A percentile compares a stretch with the other conserved stretches of the same genome.
Conservation (phyloP, 2,329 filamentous ascomycete genomes). For the Colletotrichum euphorbiae region DNA sequence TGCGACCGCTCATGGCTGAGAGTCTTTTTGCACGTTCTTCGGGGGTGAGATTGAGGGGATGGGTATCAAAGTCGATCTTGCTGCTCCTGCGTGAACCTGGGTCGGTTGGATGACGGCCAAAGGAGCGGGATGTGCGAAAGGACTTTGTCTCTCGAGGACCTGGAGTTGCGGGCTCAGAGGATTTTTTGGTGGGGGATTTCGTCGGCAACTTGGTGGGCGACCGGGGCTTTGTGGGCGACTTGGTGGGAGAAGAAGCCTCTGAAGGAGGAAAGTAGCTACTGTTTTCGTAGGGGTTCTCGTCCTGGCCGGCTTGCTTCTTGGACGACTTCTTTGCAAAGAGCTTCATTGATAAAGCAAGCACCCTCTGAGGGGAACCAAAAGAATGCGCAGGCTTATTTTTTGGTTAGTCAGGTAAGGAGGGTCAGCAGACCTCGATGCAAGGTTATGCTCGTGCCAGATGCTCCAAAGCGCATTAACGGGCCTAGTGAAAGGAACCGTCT, state of each 20-base stretch:
- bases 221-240: conserved; percentile 45
- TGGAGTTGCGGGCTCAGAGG: conserved; percentile 47
- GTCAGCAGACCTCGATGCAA: conserved; percentile 42
- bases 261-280: conserved; percentile 45
- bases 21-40: conserved; percentile 83
- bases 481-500: conserved; percentile 38
- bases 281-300: conserved; percentile 51
- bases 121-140: conserved; percentile 58
- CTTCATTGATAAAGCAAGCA: conserved; percentile 57
- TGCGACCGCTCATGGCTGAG: conserved; percentile 66
- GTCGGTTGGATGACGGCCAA: conserved; percentile 61
- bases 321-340: conserved; percentile 63
- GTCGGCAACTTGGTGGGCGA: conserved; percentile 45
- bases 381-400: conserved; percentile 39
- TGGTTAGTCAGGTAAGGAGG: conserved; percentile 45
- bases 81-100: conserved; percentile 59
- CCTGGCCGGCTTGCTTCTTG: conserved; percentile 51
- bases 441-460: conserved; percentile 41
- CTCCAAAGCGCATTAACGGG: conserved; percentile 37
- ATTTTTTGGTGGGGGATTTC: conserved; percentile 51
- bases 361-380: conserved; percentile 38
- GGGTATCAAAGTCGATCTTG: conserved; percentile 76
- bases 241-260: conserved; percentile 49
- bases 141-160: conserved; percentile 49
- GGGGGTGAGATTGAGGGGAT: conserved; percentile 90